Base-by-base conservation (phyloP, 805 yeast genomes). In the Schizosaccharomyces cryophilus region DNA sequence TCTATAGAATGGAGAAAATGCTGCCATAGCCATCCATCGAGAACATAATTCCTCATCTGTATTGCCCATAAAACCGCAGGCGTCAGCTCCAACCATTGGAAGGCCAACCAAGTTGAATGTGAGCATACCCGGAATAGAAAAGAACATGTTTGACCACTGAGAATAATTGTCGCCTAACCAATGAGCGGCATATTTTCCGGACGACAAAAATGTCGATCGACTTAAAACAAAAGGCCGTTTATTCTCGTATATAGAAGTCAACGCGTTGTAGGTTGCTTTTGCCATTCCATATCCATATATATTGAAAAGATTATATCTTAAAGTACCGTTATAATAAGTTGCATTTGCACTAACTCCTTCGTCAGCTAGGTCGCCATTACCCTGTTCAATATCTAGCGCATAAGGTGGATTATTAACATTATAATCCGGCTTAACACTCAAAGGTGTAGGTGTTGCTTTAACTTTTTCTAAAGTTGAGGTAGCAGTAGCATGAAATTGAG, bases 91-190 rank as follows among this genome's bases (percentile, higher is more conserved):
- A 35, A 60, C 61, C 63, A 61, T 60, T n/a, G 58, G 58, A 38
- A 38, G 47, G 11, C 62, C 62, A 21, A 61, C 30, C 45, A 61
- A 17, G 38, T 59, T 54, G 47, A 61, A 61, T 5, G 85, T 82
- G 63, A 85, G 71, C 21, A 82, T 70, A 90, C 84, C 84, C 15
- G 94, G 90, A 61, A 86, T 75, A 0, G 93, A 84, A 13, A 78
- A 74, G 63, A 75, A 75, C 65, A 86, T 72, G 66, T 84, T 80
- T 62, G 81, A 87, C 94, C 94, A 86, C 65, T 75, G 80, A 4
- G 90, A 82, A 78, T 78, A 79, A 68, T 85, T 86, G 69, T 86
- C 95, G 59, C 95, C 95, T 0, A 88, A 83, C 95, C 94, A 86
- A 78, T 84, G 81, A 0, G 93, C 93, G 0, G 85, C 78, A 0